Conservation (phyloP, 1,139 yeast species). For the Geotrichum candidum region DNA sequence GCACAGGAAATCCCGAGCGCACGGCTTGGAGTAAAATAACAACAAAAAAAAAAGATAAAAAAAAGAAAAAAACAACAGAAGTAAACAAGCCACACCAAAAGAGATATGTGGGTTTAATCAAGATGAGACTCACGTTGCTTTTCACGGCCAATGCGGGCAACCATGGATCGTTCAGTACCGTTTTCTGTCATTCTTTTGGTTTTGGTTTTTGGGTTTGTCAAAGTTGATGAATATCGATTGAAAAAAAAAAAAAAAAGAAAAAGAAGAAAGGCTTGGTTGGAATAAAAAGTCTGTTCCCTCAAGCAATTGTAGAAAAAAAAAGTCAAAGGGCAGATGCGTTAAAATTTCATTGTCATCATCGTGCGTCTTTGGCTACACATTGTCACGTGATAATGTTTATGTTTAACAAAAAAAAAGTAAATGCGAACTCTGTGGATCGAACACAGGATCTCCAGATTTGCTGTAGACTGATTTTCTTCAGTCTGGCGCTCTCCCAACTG, state of each 20-base stretch:
- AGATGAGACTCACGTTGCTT: slow-evolving; percentile 35
- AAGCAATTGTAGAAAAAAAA: background rate
- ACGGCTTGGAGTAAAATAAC: too few species aligned
- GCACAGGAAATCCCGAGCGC: too few species aligned
- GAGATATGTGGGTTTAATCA: too few species aligned
- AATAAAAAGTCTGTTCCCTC: background rate
- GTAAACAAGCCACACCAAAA: background rate
- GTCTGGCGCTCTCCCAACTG: too few species aligned
- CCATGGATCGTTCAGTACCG: slow-evolving; percentile 24
- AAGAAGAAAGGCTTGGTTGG: background rate
- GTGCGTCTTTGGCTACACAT: background rate
- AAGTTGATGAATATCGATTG: too few species aligned
- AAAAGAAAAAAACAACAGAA: background rate
- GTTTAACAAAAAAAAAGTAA: background rate
- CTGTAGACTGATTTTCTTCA: slow-evolving; percentile 33
- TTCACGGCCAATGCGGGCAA: slow-evolving; percentile 42
- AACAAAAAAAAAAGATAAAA: background rate
- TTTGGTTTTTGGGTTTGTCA: too few species aligned
- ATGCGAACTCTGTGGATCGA: slow-evolving; percentile 90
- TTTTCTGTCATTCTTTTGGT: background rate
- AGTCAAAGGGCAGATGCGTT: background rate
- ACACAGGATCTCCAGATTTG: slow-evolving; percentile 70
- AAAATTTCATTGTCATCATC: background rate
- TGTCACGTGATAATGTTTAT: background rate
- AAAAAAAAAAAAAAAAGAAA: too few species aligned